A percentile compares a stretch with the other conserved stretches of the same genome.
Conservation (phyloP, 768 basidiomycete genomes). For the Hebeloma cylindrosporum region DNA sequence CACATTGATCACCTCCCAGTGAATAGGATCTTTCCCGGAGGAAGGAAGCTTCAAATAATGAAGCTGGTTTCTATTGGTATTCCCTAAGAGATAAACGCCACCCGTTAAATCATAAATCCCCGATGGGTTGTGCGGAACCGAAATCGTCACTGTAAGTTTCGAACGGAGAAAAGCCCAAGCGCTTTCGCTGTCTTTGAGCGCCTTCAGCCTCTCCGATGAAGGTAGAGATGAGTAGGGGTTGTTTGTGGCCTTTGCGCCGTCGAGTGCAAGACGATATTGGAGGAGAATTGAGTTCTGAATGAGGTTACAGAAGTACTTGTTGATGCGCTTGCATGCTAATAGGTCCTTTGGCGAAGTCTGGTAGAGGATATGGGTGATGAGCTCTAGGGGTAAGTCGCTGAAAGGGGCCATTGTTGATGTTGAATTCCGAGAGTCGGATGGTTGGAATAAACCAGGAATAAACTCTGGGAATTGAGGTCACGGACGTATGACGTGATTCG, state of each 20-base stretch:
- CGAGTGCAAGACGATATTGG: slow-evolving; percentile 33
- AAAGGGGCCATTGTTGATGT: too few species aligned
- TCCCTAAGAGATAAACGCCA: slow-evolving; percentile 41
- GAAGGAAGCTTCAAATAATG: slow-evolving; percentile 36
- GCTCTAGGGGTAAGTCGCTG: slow-evolving; percentile 34
- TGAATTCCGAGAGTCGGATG: too few species aligned
- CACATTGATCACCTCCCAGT: slow-evolving; percentile 31
- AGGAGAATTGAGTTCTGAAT: slow-evolving; percentile 29
- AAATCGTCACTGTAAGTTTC: slow-evolving; percentile 25
- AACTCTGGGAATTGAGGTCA: too few species aligned
- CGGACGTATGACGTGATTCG: too few species aligned
- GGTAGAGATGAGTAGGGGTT: slow-evolving; percentile 26
- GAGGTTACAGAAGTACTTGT: slow-evolving; percentile 23
- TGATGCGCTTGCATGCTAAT: slow-evolving; percentile 20
- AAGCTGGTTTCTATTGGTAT: slow-evolving; percentile 25
- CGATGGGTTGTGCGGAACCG: slow-evolving; percentile 28
- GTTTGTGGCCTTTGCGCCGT: slow-evolving; percentile 27
- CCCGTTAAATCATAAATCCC: slow-evolving; percentile 46
- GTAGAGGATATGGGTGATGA: slow-evolving; percentile 30
- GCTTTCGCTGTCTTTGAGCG: slow-evolving; percentile 25
- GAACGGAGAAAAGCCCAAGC: slow-evolving; percentile 32
- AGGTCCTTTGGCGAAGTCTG: slow-evolving; percentile 28
- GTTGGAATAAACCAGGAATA: too few species aligned
- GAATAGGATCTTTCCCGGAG: slow-evolving; percentile 19
- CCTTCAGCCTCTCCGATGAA: slow-evolving; percentile 26